Evolutionary conservation across 805 yeast genomes (phyloP).

Genomic region (Schizosaccharomyces cryophilus): DNA sequence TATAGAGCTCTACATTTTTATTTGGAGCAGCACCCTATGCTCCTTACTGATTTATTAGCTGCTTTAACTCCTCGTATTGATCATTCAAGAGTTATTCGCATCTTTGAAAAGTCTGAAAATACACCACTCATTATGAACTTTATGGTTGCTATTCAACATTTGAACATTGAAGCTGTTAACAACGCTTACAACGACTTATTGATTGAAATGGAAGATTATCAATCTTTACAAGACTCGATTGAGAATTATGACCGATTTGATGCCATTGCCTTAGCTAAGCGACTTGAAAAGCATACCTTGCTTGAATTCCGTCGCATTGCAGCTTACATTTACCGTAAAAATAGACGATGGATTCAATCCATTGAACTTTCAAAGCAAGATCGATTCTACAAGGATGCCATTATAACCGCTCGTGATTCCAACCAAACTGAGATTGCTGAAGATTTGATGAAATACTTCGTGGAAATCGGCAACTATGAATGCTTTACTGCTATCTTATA

Average conservation of each 20-base stretch:
- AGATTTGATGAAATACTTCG: constrained; percentile 72
- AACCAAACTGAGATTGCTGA: constrained; percentile 59
- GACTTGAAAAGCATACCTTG: constrained; percentile 74
- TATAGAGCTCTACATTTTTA: constrained; percentile 93
- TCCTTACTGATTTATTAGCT: constrained; percentile 62
- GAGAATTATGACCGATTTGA: constrained; percentile 82
- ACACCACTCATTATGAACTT: constrained; percentile 90
- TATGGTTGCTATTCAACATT: constrained; percentile 68
- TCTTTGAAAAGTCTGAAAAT: constrained; percentile 86
- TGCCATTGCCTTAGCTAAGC: constrained; percentile 70
- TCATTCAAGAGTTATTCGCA: constrained; percentile 67
- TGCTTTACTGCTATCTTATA: constrained; percentile 76
- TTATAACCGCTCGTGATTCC: constrained; percentile 73
- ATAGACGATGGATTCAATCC: constrained; percentile 80
- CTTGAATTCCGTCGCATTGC: constrained; percentile 91
- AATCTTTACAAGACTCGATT: constrained; percentile 63
- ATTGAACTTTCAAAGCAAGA: constrained; percentile 72
- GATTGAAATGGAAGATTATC: constrained; percentile 90
- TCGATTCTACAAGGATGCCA: constrained; percentile 83
- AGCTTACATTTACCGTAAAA: constrained; percentile 77
- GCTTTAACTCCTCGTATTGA: constrained; percentile 76
- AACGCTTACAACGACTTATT: constrained; percentile 84
- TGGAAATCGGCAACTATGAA: constrained; percentile 89
- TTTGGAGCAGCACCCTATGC: constrained; percentile 72
- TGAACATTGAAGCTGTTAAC: constrained; percentile 76